These are phyloP conservation scores for Escallonia herrerae DNA, from an alignment of 129 eudicot genomes.

Conservation along the genomic window DNA sequence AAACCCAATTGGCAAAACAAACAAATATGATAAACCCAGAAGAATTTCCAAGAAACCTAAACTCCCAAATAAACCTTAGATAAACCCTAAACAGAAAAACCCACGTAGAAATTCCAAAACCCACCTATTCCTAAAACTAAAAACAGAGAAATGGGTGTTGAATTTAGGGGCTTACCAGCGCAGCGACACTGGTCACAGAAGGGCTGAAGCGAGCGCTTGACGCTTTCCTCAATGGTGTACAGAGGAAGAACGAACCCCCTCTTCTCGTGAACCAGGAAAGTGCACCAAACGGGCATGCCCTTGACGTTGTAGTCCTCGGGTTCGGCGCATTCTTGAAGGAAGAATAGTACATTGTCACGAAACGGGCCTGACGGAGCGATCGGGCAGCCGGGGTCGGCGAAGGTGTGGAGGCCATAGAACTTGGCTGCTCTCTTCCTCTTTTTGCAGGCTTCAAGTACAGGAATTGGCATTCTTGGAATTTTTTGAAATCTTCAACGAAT, in stretches of 20 bases:
- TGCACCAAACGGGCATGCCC: conserved; percentile 74
- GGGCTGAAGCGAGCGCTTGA: conserved; percentile 44
- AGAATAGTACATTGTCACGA: conserved; percentile 56
- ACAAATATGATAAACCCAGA: background rate
- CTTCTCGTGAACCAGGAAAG: conserved; percentile 54
- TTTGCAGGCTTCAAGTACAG: conserved; percentile 21
- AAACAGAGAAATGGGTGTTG: background rate
- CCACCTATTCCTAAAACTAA: too few species aligned
- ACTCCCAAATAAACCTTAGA: too few species aligned
- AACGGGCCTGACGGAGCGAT: conserved; percentile 49
- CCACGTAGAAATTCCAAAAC: too few species aligned
- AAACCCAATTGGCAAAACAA: conserved; percentile 11
- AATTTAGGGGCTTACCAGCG: conserved; percentile 38
- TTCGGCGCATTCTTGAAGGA: conserved; percentile 58
- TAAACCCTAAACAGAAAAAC: too few species aligned
- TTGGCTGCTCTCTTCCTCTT: conserved; percentile 36
- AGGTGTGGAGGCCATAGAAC: conserved; percentile 45
- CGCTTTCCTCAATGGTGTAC: conserved; percentile 79
- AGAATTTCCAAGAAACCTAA: too few species aligned
- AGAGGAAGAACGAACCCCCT: conserved; percentile 59
- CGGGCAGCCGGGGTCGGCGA: conserved; percentile 68
- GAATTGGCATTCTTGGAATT: conserved; percentile 12
- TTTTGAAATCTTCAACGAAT: background rate
- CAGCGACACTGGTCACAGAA: conserved; percentile 84
- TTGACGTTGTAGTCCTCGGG: conserved; percentile 49